A percentile compares a stretch with the other conserved stretches of the same genome.
Evolutionary conservation across 306 rosid genomes (phyloP).

Genomic region (Prunus salicina): DNA sequence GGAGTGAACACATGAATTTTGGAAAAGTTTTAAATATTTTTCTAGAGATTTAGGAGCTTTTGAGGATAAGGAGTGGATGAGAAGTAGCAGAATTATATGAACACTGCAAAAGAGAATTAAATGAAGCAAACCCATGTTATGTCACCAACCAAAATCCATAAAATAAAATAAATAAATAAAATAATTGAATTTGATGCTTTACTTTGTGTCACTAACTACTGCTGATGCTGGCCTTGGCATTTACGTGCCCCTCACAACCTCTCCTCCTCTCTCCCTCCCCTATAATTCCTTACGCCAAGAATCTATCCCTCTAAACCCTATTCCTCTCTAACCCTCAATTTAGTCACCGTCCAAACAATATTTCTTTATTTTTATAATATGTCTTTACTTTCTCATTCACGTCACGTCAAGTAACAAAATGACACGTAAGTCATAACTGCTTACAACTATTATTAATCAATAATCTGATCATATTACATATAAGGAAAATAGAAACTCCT

Average conservation of each 20-base stretch:
- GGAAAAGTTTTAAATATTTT: neutral
- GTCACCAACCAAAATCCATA: conserved; percentile 17
- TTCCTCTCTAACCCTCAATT: conserved; percentile 32
- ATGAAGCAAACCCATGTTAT: conserved; percentile 20
- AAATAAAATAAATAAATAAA: neutral
- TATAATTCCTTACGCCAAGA: conserved; percentile 58
- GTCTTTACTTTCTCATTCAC: neutral
- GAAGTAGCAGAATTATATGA: neutral
- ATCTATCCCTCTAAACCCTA: conserved; percentile 32
- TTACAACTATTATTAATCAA: too few relatives aligned
- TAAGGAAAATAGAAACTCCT: neutral
- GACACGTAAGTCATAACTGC: neutral
- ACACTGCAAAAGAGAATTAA: neutral
- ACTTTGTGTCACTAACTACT: conserved; percentile 44
- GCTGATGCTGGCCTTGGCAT: conserved; percentile 44
- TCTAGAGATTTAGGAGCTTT: neutral
- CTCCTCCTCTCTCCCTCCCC: conserved; percentile 12
- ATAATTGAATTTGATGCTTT: conserved; percentile 46
- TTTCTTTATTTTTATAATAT: neutral
- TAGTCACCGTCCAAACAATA: conserved; percentile 23
- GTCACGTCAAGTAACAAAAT: conserved; percentile 3
- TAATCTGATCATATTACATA: too few relatives aligned
- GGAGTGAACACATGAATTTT: neutral
- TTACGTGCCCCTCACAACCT: conserved; percentile 65
- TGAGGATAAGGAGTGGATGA: conserved; percentile 14